These are phyloP conservation scores for Kodamaea kaohsiungensis DNA, from an alignment of 805 yeast species.

Conservation along the genomic window DNA sequence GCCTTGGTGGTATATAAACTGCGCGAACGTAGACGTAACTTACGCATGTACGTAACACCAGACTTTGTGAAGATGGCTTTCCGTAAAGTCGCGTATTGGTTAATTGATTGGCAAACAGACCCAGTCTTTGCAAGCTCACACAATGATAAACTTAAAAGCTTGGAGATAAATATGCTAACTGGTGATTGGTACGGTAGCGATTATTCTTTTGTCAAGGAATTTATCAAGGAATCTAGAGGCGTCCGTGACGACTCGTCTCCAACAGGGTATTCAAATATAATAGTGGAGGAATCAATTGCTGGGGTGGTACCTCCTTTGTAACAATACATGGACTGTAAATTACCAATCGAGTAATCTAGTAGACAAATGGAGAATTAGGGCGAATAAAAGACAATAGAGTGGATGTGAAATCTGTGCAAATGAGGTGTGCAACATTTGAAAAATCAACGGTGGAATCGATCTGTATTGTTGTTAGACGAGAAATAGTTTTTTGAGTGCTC, in stretches of 20 bases:
- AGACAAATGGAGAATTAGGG: not conserved
- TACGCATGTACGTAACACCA: slow-evolving; percentile 34
- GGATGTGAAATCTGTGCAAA: not conserved
- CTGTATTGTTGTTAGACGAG: too few relatives aligned
- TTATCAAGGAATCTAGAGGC: slow-evolving; percentile 22
- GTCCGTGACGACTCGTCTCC: slow-evolving; percentile 24
- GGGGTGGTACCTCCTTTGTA: slow-evolving; percentile 42
- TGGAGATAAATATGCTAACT: slow-evolving; percentile 34
- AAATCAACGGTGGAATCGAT: too few relatives aligned
- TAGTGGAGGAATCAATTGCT: slow-evolving; percentile 38
- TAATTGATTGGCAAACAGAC: slow-evolving; percentile 43
- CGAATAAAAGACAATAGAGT: not conserved
- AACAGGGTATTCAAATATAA: slow-evolving; percentile 33
- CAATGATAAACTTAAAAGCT: slow-evolving; percentile 15
- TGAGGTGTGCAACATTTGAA: not conserved
- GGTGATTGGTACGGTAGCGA: slow-evolving; percentile 49
- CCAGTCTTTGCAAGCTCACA: slow-evolving; percentile 12
- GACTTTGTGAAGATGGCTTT: slow-evolving; percentile 39
- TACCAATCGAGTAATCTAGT: not conserved
- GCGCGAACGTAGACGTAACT: slow-evolving; percentile 3
- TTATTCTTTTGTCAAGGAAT: slow-evolving; percentile 32
- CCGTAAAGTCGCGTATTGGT: slow-evolving; percentile 43
- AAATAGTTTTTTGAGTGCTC: too few relatives aligned
- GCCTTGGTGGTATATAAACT: slow-evolving; percentile 26
- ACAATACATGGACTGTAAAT: too few relatives aligned